Conservation (phyloP, 345 rosid species). For the Syzygium grande region DNA sequence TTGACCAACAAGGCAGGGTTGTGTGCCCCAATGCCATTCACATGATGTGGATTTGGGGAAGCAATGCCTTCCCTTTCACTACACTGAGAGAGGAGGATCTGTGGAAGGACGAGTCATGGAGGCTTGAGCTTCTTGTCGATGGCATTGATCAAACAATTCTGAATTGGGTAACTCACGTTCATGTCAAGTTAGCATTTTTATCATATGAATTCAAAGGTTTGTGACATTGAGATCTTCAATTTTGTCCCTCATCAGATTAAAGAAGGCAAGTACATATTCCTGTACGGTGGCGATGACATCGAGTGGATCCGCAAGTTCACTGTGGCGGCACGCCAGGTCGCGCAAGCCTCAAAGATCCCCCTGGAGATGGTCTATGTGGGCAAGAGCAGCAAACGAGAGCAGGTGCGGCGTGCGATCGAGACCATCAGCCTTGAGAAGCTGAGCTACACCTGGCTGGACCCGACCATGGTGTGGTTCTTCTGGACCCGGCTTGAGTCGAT, state of each 20-base stretch:
- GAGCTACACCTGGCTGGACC: slow-evolving; percentile 52
- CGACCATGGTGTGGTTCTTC: slow-evolving; percentile 80
- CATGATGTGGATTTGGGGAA: slow-evolving; percentile 99
- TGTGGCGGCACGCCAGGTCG: slow-evolving; percentile 36
- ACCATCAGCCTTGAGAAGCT: slow-evolving; percentile 39
- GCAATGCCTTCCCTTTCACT: slow-evolving; percentile 89
- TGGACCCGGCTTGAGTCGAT: slow-evolving; percentile 88
- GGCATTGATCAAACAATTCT: slow-evolving; percentile 66
- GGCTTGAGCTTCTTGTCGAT: slow-evolving; percentile 71
- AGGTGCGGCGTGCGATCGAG: slow-evolving; percentile 32
- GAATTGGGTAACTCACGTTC: slow-evolving; percentile 49
- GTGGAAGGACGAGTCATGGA: slow-evolving; percentile 72
- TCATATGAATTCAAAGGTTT: background rate
- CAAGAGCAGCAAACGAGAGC: slow-evolving; percentile 63
- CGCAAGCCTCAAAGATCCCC: slow-evolving; percentile 40
- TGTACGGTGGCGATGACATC: slow-evolving; percentile 79
- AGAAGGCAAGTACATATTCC: slow-evolving; percentile 75
- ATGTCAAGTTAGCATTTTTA: background rate
- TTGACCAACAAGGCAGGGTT: slow-evolving; percentile 82
- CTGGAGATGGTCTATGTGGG: slow-evolving; percentile 81
- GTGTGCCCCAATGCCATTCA: slow-evolving; percentile 81
- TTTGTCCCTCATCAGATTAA: slow-evolving; percentile 31
- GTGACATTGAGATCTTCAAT: background rate
- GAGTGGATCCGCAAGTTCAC: slow-evolving; percentile 84
- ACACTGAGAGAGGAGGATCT: slow-evolving; percentile 66